phyloP scores from a whole-genome alignment of 306 rosid species.

The Castanospermum australe region DNA sequence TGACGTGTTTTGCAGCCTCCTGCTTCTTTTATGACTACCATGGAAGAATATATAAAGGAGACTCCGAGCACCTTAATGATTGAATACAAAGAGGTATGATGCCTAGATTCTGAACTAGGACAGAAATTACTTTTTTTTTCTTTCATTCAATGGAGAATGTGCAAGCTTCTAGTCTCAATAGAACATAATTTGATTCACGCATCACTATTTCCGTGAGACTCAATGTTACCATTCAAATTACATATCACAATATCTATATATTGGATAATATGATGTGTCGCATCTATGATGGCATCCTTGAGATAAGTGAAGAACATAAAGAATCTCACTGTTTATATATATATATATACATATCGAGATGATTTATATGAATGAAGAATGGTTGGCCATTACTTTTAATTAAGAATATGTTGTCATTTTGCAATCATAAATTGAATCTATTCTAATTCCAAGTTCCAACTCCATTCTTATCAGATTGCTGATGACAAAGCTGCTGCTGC shows the following conservation, averaged over 20 bases:
- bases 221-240: not conserved
- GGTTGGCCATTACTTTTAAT: not conserved
- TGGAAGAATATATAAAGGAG: conserved; percentile 89
- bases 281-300: too few species aligned
- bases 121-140: not conserved
- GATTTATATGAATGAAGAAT: not conserved
- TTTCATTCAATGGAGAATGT: not conserved
- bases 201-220: not conserved
- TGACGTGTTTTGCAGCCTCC: conserved; percentile 64
- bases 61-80: conserved; percentile 52
- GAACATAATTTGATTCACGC: not conserved
- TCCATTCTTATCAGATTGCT: conserved; percentile 14
- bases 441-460: not conserved
- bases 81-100: conserved; percentile 33
- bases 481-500: not conserved
- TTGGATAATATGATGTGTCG: not conserved
- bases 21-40: conserved; percentile 67
- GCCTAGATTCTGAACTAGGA: not conserved
- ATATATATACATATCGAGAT: too few species aligned
- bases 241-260: not conserved
- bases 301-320: too few species aligned
- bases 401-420: not conserved
- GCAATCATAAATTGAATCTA: not conserved
- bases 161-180: not conserved
- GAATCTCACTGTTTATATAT: too few species aligned